Evolutionary conservation across 2,329 filamentous ascomycete genomes (phyloP).

Genomic region (Fusarium pininemorale): DNA sequence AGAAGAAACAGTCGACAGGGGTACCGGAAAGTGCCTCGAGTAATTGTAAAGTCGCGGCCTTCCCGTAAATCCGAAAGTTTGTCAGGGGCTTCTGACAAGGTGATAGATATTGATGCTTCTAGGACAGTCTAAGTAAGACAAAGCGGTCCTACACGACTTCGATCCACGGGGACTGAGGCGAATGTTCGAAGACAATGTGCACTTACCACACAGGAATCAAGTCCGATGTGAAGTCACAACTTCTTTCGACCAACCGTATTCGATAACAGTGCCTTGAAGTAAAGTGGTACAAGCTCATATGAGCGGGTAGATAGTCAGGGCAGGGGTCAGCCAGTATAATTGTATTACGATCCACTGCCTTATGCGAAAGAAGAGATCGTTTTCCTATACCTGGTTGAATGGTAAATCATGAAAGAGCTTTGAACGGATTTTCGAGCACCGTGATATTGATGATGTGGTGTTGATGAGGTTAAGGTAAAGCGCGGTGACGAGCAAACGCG

Average conservation of each 20-base stretch:
- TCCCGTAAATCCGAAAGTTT: not conserved
- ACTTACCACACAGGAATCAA: constrained; percentile 1
- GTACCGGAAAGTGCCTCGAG: not conserved
- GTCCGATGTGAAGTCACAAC: not conserved
- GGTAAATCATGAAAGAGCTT: not conserved
- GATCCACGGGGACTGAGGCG: not conserved
- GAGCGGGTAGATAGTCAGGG: constrained; percentile 5
- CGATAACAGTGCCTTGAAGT: not conserved
- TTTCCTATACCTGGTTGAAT: constrained; percentile 17
- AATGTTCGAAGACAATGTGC: not conserved
- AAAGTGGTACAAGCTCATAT: constrained; percentile 31
- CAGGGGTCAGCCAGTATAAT: constrained; percentile 8
- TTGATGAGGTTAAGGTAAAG: not conserved
- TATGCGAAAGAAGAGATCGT: constrained; percentile 4
- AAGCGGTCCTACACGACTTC: not conserved
- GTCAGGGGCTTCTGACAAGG: not conserved
- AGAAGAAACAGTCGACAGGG: not conserved
- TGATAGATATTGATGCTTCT: not conserved
- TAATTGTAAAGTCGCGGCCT: not conserved
- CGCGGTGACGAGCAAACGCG: constrained; percentile 19
- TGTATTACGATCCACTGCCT: constrained; percentile 25
- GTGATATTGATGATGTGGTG: not conserved
- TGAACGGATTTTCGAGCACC: not conserved
- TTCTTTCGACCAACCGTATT: constrained; percentile 11
- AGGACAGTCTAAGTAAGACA: not conserved